Base-by-base conservation (phyloP, 441 rosid genomes). In the Euphorbia celastroides region DNA sequence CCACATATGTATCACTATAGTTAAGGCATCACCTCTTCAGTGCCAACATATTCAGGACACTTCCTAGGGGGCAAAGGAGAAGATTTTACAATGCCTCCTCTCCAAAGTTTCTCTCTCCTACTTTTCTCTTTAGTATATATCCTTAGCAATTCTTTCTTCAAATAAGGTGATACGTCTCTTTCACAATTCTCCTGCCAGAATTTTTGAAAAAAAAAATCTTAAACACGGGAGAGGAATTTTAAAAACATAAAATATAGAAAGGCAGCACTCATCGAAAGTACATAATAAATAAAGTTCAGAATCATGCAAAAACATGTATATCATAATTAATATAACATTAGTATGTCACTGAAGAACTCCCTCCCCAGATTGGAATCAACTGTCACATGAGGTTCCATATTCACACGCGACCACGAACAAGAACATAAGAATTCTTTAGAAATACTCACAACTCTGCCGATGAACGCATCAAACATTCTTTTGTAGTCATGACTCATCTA, bases 91-190 rank as follows among this genome's bases (percentile, higher is more conserved):
- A 91, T 75, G 75, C 97, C 97, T 72, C 81, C 80, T 79, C 73
- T 86, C 97, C 96, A 91, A 25, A 94, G 90, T 69, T 70, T 81
- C 81, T 88, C 97, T 76, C 96, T 86, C 87, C 88, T 84, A 42
- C 22, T 73, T 69, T 76, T 94, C 77, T 94, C 99, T 69, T 84
- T 84, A 9, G 66, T 65, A 74, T 83, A 86, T 68, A 88, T 73
- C 81, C 92, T 83, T 36, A 75, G 81, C 74, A 94, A 79, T 75
- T 94, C 99, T 75, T 86, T 84, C 86, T 79, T 83, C 81, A 94
- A 78, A 79, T 86, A 80, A 65, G 84, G 80, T 16, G 85, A 86
- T 38, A 76, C 86, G 81, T 81, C 77, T 72, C 69, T 78, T 72
- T 78, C 83, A 77, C 62, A 76, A 72, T 77, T 78, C 71, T 80